Evolutionary conservation across 1,284 basidiomycete genomes (phyloP), one percentile per base, ranked within the genome.

Genomic region (Pseudozyma sp.): DNA sequence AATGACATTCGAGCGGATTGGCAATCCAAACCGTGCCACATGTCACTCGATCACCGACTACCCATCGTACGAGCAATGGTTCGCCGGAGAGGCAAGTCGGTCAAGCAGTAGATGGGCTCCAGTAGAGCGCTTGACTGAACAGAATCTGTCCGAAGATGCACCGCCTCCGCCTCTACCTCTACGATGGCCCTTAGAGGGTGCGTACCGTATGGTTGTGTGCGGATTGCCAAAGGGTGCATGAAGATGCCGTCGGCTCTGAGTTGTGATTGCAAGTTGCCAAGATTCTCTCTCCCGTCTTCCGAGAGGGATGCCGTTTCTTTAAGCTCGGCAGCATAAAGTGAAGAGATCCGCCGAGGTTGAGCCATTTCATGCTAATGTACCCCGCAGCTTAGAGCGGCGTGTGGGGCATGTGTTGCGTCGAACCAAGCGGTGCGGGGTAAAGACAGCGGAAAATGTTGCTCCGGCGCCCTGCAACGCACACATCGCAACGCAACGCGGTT

Each of bases 141-240:
- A 13, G 36, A 58, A 38, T 43, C 51, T 47, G 51, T 10, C 62
- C 62, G 62, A 59, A 51, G 62, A 59, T 55, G 8, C 56, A 49
- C 63, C 63, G 63, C 25, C 56, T 50, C 62, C 44, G 54, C 59
- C 19, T 54, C 40, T 19, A 36, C 47, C 45, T 53, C 58, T 45
- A 31, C 59, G n/a, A n/a, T 52, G 13, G 36, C 35, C 47, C 42
- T 11, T 38, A 13, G 25, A 31, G 25, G 25, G 25, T 31, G 25
- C 25, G 25, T 31, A 31, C 25, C 25, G 6, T 31, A 31, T 31
- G 25, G 25, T 31, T 31, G 25, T 31, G 10, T 48, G 21, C 11
- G 7, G 47, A 25, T 31, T 48, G 47, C 14, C 10, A 11, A 48
- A 25, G 34, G 51, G 48, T 53, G 52, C 59, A 61, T 19, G 19